Evolutionary conservation across 2,329 filamentous ascomycete genomes (phyloP), one percentile per base, ranked within the genome.

Genomic region (Stachybotrys chartarum): DNA sequence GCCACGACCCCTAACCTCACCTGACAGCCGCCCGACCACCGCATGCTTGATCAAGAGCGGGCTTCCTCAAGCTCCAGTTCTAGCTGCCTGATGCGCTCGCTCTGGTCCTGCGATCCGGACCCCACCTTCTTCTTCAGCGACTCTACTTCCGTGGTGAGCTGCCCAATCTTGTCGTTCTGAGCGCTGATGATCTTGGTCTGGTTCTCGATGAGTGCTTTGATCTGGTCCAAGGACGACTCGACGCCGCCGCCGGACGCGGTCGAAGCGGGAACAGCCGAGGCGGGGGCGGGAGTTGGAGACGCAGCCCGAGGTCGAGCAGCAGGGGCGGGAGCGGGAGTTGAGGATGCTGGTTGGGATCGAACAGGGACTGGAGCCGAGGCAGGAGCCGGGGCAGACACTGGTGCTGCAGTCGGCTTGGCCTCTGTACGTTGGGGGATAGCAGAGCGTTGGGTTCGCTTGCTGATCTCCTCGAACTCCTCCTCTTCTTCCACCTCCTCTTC

Each of bases 391-490:
- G 58, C 57, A 30, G 56, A 57, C 10, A 59, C 56, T n/a, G 63
- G 52, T 62, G 76, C 67, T 31, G 72, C 65, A 12, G 68, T 62
- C 24, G 75, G 69, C 65, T 79, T 80, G 53, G 67, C 53, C 24
- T 75, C 77, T 30, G 67, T 64, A 31, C 68, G 69, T 50, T 68
- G 56, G 18, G 72, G 70, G 24, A 69, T 63, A 48, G 73, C 64
- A 24, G 75, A 75, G 50, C 88, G 86, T 63, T 90, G 87, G 11
- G 82, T 75, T 18, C 90, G 89, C 67, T 90, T 91, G 35, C 87
- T 72, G 35, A 94, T 81, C 67, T 96, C 91, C 68, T 97, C 92
- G 62, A 97, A 97, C 56, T 90, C 87, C 50, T 86, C 84, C 17
- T 83, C 78, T 2, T 81, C 79, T 1, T 83, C 81, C 18, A 82